Evolutionary conservation across 179 eudicot genomes (phyloP).

Genomic region (Camellia oleifera): DNA sequence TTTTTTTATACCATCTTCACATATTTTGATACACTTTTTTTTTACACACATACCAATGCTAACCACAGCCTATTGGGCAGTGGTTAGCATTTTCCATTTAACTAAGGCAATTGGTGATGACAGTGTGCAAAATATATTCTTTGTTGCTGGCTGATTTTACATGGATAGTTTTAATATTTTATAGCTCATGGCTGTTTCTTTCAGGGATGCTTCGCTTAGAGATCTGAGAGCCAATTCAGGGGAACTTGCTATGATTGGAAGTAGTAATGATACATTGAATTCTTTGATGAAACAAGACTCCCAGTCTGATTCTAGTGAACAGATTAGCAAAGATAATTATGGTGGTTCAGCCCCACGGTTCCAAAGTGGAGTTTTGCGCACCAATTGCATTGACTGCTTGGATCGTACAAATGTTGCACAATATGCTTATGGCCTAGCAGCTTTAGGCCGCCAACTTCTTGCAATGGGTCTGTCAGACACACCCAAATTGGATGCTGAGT

Average conservation of each 20-base stretch:
- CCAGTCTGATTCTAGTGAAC: constrained; percentile 43
- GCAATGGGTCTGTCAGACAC: constrained; percentile 83
- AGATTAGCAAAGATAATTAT: constrained; percentile 29
- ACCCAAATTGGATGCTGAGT: constrained; percentile 85
- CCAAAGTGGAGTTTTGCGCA: constrained; percentile 89
- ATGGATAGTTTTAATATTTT: neutral
- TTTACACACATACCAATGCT: too few species aligned
- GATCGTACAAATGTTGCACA: constrained; percentile 99
- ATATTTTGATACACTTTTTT: too few species aligned
- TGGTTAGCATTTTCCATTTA: neutral
- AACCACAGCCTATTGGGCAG: too few species aligned
- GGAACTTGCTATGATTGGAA: constrained; percentile 57
- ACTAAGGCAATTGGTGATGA: neutral
- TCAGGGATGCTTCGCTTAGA: constrained; percentile 69
- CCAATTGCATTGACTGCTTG: constrained; percentile 95
- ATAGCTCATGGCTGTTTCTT: constrained; percentile 16
- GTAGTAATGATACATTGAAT: constrained; percentile 47
- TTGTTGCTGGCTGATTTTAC: neutral
- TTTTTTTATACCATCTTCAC: too few species aligned
- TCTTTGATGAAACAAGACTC: constrained; percentile 45
- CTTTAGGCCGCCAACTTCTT: constrained; percentile 90
- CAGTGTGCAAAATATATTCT: neutral
- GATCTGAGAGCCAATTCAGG: constrained; percentile 65
- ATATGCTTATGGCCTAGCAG: constrained; percentile 92
- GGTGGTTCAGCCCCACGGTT: constrained; percentile 48